These are phyloP conservation scores for Lunasporangiospora selenospora DNA, from an alignment of 192 early-diverging fungal genomes.

Conservation along the genomic window DNA sequence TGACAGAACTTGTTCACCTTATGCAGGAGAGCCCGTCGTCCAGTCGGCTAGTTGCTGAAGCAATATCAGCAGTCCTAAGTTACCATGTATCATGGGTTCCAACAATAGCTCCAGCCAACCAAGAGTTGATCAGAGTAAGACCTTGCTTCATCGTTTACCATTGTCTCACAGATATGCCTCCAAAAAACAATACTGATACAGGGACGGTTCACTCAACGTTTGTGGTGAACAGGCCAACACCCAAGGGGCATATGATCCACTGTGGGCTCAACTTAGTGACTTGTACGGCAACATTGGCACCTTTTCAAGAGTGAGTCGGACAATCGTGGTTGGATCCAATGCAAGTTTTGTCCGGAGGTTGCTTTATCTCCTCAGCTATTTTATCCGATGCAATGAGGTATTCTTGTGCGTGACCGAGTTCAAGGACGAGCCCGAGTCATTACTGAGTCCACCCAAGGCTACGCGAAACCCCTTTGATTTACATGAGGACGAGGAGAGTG, in stretches of 20 bases:
- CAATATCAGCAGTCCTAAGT: slow-evolving; percentile 56
- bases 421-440: slow-evolving; percentile 37
- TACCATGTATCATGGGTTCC: slow-evolving; percentile 65
- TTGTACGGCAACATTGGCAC: slow-evolving; percentile 61
- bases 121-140: slow-evolving; percentile 46
- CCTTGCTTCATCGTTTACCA: background rate
- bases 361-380: slow-evolving; percentile 60
- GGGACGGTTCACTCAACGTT: no score
- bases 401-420: slow-evolving; percentile 51
- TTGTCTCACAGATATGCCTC: no score
- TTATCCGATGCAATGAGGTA: slow-evolving; percentile 67
- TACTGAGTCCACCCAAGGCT: slow-evolving; percentile 21
- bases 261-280: slow-evolving; percentile 67
- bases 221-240: slow-evolving; percentile 33
- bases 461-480: slow-evolving; percentile 14
- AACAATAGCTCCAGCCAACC: slow-evolving; percentile 56
- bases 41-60: slow-evolving; percentile 52
- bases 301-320: slow-evolving; percentile 53
- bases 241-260: slow-evolving; percentile 57
- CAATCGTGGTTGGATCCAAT: slow-evolving; percentile 58
- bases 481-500: slow-evolving; percentile 37
- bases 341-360: slow-evolving; percentile 55
- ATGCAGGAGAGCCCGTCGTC: slow-evolving; percentile 41
- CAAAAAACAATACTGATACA: no score
- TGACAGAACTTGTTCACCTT: slow-evolving; percentile 27